Base-by-base conservation (phyloP, 2,329 filamentous ascomycete genomes). In the Fusarium caatingaense region DNA sequence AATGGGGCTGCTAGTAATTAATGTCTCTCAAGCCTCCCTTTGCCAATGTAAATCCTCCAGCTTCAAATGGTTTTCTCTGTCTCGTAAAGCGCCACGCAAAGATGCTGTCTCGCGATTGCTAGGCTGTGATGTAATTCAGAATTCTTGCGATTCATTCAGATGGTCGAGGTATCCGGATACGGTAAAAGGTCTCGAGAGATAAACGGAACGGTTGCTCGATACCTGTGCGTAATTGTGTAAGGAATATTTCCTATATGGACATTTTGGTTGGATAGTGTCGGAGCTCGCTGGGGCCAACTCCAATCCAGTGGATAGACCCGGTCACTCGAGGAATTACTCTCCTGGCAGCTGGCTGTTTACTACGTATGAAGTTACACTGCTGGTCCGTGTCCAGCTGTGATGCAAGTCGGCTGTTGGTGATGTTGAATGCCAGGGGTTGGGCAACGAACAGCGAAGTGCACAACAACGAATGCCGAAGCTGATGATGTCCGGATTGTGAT, bases 111-210 rank as follows among this genome's bases (percentile, higher is more conserved):
- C 20, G 47, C 37, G 56, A 54, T 66, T 61, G 41, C 21, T 42
- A 41, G 48, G 18, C 32, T 40, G 60, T 69, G 66, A 69, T 69
- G 61, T 69, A 66, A 69, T 57, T 53, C 64, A 54, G 37, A 27
- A 40, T 56, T 56, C 23, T 50, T 49, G n/a, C 47, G 56, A 66
- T 53, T 53, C 50, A 69, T 56, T 69, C 47, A 50, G 60, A 49
- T 21, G 28, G 21, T 54, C 21, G 16, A 44, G 30, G 51, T 34
- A 63, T 59, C 67, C 62, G 56, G 56, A 69, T 67, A 49, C 27
- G 41, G 66, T 51, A 63, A 67, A 57, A 50, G 61, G 66, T 69
- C 66, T 70, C 41, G 66, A 69, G 66, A 69, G 62, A 69, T 70
- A 69, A 70, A 63, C 56, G 25, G 41, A 67, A 69, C 40, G 32